A percentile compares a stretch with the other conserved stretches of the same genome.
Conservation (phyloP, 1,284 basidiomycete genomes). For the Laetiporus sulphureus region DNA sequence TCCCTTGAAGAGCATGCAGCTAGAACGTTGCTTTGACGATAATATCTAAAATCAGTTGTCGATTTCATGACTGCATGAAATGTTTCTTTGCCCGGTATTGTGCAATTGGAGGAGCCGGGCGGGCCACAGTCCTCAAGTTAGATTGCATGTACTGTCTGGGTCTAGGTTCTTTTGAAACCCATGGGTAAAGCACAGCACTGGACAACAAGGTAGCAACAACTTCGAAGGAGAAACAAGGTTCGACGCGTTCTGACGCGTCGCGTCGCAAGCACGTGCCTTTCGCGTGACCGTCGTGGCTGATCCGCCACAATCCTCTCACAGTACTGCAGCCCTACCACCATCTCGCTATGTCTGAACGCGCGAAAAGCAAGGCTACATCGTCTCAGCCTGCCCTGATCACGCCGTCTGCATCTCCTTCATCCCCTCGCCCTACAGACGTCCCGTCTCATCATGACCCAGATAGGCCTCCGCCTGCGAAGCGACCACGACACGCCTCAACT, state of each 20-base stretch:
- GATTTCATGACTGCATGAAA: too few relatives aligned
- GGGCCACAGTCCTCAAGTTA: too few relatives aligned
- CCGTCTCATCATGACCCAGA: conserved; percentile 17
- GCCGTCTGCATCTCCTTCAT: conserved; percentile 30
- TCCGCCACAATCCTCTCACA: background rate
- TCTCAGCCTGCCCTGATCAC: conserved; percentile 21
- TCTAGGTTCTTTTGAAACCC: too few relatives aligned
- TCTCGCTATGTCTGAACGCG: background rate
- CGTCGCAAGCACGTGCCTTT: background rate
- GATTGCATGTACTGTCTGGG: too few relatives aligned
- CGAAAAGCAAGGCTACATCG: conserved; percentile 6
- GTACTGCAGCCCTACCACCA: background rate
- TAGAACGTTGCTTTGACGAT: too few relatives aligned
- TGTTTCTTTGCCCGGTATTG: too few relatives aligned
- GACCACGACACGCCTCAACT: conserved; percentile 28
- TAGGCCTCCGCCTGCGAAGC: conserved; percentile 32
- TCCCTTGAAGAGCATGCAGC: too few relatives aligned
- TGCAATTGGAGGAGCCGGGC: too few relatives aligned
- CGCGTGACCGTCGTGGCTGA: background rate
- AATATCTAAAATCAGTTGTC: too few relatives aligned
- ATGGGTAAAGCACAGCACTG: too few relatives aligned
- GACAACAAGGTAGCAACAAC: too few relatives aligned
- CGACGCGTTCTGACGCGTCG: background rate
- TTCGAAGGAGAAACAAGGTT: too few relatives aligned
- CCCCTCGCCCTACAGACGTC: conserved; percentile 11